Evolutionary conservation across 148 eudicot genomes (phyloP).

Genomic region (Vaccinium macrocarpon): DNA sequence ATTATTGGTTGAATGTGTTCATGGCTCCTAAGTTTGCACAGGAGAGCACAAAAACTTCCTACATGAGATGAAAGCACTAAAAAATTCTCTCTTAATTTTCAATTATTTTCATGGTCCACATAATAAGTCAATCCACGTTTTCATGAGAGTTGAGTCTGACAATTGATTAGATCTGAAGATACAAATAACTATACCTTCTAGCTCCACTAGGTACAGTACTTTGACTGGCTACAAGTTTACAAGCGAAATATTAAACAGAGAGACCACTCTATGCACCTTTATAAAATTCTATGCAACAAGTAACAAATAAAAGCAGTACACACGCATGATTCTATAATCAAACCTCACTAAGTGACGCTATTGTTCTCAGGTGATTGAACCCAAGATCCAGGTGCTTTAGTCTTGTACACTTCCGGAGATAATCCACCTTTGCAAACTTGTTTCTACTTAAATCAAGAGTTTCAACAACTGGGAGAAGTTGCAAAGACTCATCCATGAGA

Average conservation of each 20-base stretch:
- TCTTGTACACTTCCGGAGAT: constrained; percentile 72
- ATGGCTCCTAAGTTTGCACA: background rate
- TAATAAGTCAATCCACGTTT: background rate
- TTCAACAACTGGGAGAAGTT: constrained; percentile 83
- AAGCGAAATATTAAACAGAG: background rate
- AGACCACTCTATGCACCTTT: background rate
- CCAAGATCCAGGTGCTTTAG: constrained; percentile 89
- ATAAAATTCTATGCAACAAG: background rate
- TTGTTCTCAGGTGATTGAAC: constrained; percentile 82
- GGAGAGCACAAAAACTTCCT: background rate
- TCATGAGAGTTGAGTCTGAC: background rate
- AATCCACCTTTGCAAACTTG: constrained; percentile 86
- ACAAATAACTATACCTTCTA: no score
- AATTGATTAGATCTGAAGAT: background rate
- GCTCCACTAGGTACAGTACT: background rate
- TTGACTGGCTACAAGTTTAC: constrained; percentile 1
- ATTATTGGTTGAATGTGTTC: background rate
- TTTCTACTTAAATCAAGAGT: constrained; percentile 94
- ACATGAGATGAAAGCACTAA: background rate
- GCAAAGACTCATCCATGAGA: constrained; percentile 94
- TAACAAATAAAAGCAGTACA: background rate
- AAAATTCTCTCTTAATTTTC: background rate
- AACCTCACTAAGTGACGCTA: constrained; percentile 74
- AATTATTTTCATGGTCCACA: background rate
- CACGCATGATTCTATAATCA: background rate